Percentiles rank a stretch among this genome's conserved stretches.
These are phyloP conservation scores for Vitis vinifera DNA, from an alignment of 164 flowering plant species.

Conservation along the genomic window ASM3070453v1 NC_081805.1:12377501-12378000, in stretches of 20 bases:
- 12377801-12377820: no score
- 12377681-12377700: conserved; percentile 25
- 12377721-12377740: conserved; percentile 2
- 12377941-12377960: no score
- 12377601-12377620: conserved; percentile 25
- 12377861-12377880: no score
- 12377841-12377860: no score
- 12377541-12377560: conserved; percentile 22
- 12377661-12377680: conserved; percentile 34
- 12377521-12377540: conserved; percentile 38
- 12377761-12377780: background rate
- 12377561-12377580: conserved; percentile 14
- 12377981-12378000: no score
- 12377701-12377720: conserved; percentile 13
- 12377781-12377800: no score
- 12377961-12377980: no score
- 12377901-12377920: no score
- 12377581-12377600: conserved; percentile 28
- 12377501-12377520: conserved; percentile 50
- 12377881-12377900: no score
- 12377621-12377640: conserved; percentile 14
- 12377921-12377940: no score
- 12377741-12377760: background rate
- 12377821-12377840: no score
- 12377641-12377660: conserved; percentile 21